Evolutionary conservation across 768 basidiomycete species (phyloP).

Genomic region (Termitomyces titanicus): DNA sequence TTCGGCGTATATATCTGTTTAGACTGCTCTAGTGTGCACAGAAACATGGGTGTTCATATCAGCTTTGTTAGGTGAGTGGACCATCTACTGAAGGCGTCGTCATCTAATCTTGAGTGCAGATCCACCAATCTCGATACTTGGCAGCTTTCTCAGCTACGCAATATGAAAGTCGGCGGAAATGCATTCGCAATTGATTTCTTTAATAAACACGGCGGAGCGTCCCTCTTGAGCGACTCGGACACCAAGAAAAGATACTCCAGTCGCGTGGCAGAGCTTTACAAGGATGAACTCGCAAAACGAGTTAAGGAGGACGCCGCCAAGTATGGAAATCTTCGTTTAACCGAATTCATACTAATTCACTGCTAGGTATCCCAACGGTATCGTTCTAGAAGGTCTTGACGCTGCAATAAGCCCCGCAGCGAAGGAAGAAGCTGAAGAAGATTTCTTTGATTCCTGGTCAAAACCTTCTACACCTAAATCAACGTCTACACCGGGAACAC

Average conservation of each 20-base stretch:
- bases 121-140: conserved; percentile 97
- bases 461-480: conserved; percentile 65
- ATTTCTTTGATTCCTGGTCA: conserved; percentile 98
- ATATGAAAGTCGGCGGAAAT: conserved; percentile 97
- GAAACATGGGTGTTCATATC: conserved; percentile 98
- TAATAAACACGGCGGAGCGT: conserved; percentile 76
- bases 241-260: conserved; percentile 88
- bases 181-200: conserved; percentile 85
- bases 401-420: conserved; percentile 32
- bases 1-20: conserved; percentile 97
- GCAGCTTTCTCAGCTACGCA: conserved; percentile 87
- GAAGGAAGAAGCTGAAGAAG: conserved; percentile 63
- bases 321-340: conserved; percentile 35
- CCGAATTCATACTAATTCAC: not conserved
- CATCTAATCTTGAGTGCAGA: conserved; percentile 43
- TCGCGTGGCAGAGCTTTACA: conserved; percentile 83
- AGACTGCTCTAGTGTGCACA: conserved; percentile 92
- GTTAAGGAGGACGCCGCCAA: conserved; percentile 71
- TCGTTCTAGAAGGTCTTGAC: conserved; percentile 81
- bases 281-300: conserved; percentile 81
- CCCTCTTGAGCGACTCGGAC: conserved; percentile 68
- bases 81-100: not conserved
- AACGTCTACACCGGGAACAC: conserved; percentile 46
- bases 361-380: conserved; percentile 69
- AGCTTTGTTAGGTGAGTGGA: conserved; percentile 84